Evolutionary conservation across 805 yeast genomes (phyloP).

Genomic region (Metschnikowia proteae): DNA sequence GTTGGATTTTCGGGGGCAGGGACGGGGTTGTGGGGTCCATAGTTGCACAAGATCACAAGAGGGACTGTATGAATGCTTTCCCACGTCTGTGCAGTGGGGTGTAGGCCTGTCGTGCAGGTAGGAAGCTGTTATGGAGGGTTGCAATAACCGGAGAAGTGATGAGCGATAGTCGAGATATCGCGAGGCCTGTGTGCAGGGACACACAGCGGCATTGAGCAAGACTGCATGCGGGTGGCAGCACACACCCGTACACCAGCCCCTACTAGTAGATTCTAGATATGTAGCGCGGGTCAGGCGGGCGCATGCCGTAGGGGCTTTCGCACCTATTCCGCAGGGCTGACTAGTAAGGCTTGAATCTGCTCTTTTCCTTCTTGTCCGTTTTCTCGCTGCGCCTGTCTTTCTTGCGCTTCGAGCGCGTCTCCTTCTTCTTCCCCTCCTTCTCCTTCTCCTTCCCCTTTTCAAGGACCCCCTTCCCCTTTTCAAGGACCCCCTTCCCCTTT

Average conservation of each 20-base stretch:
- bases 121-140: neutral
- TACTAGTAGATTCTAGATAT: too few species aligned
- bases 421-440: conserved; percentile 27
- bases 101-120: neutral
- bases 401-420: conserved; percentile 30
- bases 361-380: conserved; percentile 27
- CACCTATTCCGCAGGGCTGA: too few species aligned
- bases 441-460: conserved; percentile 22
- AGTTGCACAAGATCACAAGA: neutral
- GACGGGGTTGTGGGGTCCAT: neutral
- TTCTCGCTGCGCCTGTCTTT: conserved; percentile 19
- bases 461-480: conserved; percentile 9
- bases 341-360: conserved; percentile 57
- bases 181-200: conserved; percentile 4
- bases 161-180: conserved; percentile 8
- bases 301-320: too few species aligned
- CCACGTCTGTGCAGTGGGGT: neutral
- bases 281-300: too few species aligned
- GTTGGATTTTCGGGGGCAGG: neutral
- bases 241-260: neutral
- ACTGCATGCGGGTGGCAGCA: neutral
- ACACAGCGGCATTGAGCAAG: neutral
- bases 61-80: neutral
- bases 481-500: too few species aligned
- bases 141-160: neutral